Evolutionary conservation across 2,329 filamentous ascomycete genomes (phyloP), one percentile per base, ranked within the genome.

Genomic region (Ophiostoma ips): DNA sequence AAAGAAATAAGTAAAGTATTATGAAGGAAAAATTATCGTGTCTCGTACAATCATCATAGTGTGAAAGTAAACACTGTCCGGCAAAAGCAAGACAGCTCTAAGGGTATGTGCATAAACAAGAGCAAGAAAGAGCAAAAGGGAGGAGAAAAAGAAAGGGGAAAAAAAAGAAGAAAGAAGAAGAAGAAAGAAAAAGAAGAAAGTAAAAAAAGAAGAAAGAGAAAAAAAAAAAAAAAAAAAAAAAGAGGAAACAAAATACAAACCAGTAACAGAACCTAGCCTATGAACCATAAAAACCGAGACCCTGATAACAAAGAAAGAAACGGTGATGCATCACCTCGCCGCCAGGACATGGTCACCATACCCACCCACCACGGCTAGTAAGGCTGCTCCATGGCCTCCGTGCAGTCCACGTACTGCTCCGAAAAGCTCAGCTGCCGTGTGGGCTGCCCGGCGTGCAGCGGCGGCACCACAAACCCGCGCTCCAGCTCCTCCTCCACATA

Each of bases 401-500:
- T 8, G 40, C 40, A 43, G 40, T 43, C 24, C 24, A 31, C 40
- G 16, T 43, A 43, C 3, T 31, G 40, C 12, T 43, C 40, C 13
- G 24, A 13, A 15, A 30, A 43, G 24, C 24, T 8, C 24, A 21
- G 19, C 21, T 28, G 38, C 38, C n/a, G 15, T 21, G 38, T 41
- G 13, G 13, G n/a, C n/a, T 28, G 24, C 21, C 5, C 16, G 3
- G 11, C 45, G 50, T 47, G 46, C 11, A 52, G 62, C 47, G 69
- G 66, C 13, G 72, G 67, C 31, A 81, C 66, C 24, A 58, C 64
- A 58, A 79, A 81, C 4, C 78, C 77, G 18, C 74, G 76, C 52
- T 70, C 67, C 55, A 95, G 71, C 63, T 90, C 83, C 16, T 71
- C 72, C 63, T 89, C 80, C 50, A 95, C 90, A 58, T 85, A 88